Conservation (phyloP, 768 basidiomycete genomes). For the Megacollybia marginata region DNA sequence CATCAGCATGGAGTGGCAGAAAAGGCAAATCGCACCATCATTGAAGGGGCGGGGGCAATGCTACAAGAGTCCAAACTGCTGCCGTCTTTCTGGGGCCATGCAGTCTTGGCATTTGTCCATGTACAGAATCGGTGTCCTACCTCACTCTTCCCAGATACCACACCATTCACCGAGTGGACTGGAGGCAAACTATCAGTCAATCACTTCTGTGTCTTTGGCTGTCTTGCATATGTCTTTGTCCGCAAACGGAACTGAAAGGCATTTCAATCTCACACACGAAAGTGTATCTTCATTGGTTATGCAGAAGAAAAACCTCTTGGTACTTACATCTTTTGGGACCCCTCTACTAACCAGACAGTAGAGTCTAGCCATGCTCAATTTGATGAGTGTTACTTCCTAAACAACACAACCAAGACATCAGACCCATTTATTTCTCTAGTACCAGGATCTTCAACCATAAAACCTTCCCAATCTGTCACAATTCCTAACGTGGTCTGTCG, state of each 20-base stretch:
- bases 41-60: too few species aligned
- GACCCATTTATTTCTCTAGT: too few species aligned
- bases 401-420: too few species aligned
- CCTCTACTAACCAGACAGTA: conserved; percentile 4
- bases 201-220: conserved; percentile 14
- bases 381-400: conserved; percentile 19
- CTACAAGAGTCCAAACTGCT: conserved; percentile 1
- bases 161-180: conserved; percentile 16
- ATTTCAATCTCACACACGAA: conserved; percentile 8
- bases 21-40: too few species aligned
- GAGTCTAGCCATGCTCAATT: conserved; percentile 14
- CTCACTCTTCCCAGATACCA: conserved; percentile 9
- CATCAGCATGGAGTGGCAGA: too few species aligned
- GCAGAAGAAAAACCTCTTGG: neutral
- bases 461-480: too few species aligned
- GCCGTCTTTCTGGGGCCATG: too few species aligned
- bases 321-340: conserved; percentile 19
- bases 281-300: conserved; percentile 20
- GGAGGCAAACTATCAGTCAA: conserved; percentile 15
- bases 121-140: too few species aligned
- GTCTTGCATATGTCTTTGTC: conserved; percentile 17
- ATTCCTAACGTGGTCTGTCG: too few species aligned
- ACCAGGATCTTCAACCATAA: too few species aligned
- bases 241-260: conserved; percentile 16
- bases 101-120: too few species aligned